phyloP scores from a whole-genome alignment of 495 filamentous ascomycete genomes.

The Cetradonia linearis region DNA sequence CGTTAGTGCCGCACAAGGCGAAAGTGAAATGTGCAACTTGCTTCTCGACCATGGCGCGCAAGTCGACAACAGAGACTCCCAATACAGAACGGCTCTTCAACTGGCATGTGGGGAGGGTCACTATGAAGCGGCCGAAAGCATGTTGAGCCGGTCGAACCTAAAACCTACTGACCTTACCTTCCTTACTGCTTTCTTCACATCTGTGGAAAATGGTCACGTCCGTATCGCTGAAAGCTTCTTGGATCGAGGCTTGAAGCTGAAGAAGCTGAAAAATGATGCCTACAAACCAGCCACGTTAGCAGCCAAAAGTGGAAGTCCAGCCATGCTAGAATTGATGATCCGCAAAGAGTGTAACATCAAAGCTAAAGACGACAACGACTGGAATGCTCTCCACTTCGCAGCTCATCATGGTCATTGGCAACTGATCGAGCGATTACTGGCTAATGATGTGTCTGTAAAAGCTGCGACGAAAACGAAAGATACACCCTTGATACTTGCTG shows the following conservation, averaged over 20 bases:
- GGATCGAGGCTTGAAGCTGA: conserved; percentile 1
- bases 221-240: conserved; percentile 13
- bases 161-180: conserved; percentile 12
- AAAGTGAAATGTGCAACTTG: conserved; percentile 10
- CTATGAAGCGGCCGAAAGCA: conserved; percentile 8
- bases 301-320: conserved; percentile 13
- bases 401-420: conserved; percentile 14
- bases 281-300: conserved; percentile 9
- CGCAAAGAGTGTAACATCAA: conserved; percentile 1
- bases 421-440: conserved; percentile 9
- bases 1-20: conserved; percentile 3
- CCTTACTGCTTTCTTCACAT: conserved; percentile 24
- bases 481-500: conserved; percentile 23
- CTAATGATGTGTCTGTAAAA: conserved; percentile 5
- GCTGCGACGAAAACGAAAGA: conserved; percentile 15
- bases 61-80: conserved; percentile 10
- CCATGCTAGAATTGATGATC: conserved; percentile 12
- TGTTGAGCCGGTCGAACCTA: conserved; percentile 7
- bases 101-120: conserved; percentile 11
- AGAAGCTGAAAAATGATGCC: conserved; percentile 9
- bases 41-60: conserved; percentile 13
- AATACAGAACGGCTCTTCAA: conserved; percentile 10
- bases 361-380: conserved; percentile 7
- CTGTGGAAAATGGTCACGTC: conserved; percentile 25
- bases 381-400: conserved; percentile 19